These are phyloP conservation scores for Fusarium bulbicola DNA, from an alignment of 2,329 filamentous ascomycete species.

Conservation along the genomic window DNA sequence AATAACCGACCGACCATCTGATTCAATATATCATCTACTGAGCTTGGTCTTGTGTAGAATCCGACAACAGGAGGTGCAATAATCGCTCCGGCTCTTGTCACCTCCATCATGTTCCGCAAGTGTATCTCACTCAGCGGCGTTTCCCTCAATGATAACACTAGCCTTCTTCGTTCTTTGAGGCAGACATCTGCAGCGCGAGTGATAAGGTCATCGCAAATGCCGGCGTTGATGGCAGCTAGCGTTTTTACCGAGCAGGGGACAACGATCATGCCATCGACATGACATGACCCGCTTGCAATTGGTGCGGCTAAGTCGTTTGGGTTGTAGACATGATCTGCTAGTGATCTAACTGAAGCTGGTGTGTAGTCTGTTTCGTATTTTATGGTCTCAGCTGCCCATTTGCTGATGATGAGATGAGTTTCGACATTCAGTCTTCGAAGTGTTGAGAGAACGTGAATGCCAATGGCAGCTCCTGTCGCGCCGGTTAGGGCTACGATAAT, in stretches of 20 bases:
- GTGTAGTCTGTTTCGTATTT: slow-evolving; percentile 57
- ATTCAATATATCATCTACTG: slow-evolving; percentile 9
- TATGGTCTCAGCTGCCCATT: slow-evolving; percentile 59
- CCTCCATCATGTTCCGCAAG: slow-evolving; percentile 15
- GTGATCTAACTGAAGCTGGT: slow-evolving; percentile 46
- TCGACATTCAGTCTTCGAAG: slow-evolving; percentile 56
- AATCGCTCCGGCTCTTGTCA: slow-evolving; percentile 6
- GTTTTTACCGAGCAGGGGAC: slow-evolving; percentile 19
- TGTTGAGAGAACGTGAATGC: slow-evolving; percentile 52
- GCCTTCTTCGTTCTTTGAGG: slow-evolving; percentile 9
- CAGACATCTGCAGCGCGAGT: slow-evolving; percentile 12
- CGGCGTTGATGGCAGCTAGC: background rate
- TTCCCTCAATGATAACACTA: background rate
- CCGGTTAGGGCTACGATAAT: slow-evolving; percentile 61
- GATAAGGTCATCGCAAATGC: slow-evolving; percentile 9
- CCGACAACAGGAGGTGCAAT: slow-evolving; percentile 18
- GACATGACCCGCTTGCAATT: slow-evolving; percentile 11
- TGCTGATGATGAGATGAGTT: slow-evolving; percentile 58
- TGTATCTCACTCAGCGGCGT: slow-evolving; percentile 19
- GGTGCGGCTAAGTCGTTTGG: slow-evolving; percentile 55
- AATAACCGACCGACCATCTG: slow-evolving; percentile 21
- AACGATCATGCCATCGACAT: slow-evolving; percentile 19
- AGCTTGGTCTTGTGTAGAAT: slow-evolving; percentile 9
- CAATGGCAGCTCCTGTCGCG: slow-evolving; percentile 57
- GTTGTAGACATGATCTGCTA: slow-evolving; percentile 52